Base-by-base conservation (phyloP, 2,329 filamentous ascomycete species). In the Colletotrichum costaricense region DNA sequence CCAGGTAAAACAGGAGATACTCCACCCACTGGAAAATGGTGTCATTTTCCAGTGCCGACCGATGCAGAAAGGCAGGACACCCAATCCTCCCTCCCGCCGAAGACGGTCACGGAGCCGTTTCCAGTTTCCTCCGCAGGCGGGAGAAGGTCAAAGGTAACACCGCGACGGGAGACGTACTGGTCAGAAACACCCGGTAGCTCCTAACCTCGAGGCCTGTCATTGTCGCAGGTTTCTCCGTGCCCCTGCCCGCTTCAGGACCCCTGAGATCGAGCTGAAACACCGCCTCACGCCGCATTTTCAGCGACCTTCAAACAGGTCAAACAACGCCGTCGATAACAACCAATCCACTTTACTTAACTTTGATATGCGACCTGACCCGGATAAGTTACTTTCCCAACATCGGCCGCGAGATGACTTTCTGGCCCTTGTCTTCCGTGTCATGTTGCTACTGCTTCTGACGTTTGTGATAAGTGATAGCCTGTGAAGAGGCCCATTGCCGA, bases 231-330 rank as follows among this genome's bases (percentile, higher is more conserved):
- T 33, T 22, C 16, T 4, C 33, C 49, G 22, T 42, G 22, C 62
- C 56, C 63, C 63, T 56, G n/a, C 64, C 38, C 57, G 63, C 57
- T 60, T 55, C 54, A 64, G 38, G 24, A 64, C 24, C 24, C 52
- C 63, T 65, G 63, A 65, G 33, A 19, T 65, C 7, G 71, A 77
- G 76, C 76, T 84, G 83, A 85, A 84, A 84, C 83, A 77, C 74
- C 77, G 76, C 76, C 77, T 76, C 78, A 76, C 77, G 76, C 80
- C 77, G 77, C 76, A 75, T 19, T 67, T 73, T 72, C 38, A 72
- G 59, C 67, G 76, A 77, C 74, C 76, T 42, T 78, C 76, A 81
- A 80, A 82, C 81, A 69, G 72, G 74, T 62, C 76, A 78, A 52
- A 73, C 30, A 38, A 33, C 58, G 65, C 65, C 42, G 38, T 38